Conservation (phyloP, 768 basidiomycete species). For the Dioszegia crocea region DNA sequence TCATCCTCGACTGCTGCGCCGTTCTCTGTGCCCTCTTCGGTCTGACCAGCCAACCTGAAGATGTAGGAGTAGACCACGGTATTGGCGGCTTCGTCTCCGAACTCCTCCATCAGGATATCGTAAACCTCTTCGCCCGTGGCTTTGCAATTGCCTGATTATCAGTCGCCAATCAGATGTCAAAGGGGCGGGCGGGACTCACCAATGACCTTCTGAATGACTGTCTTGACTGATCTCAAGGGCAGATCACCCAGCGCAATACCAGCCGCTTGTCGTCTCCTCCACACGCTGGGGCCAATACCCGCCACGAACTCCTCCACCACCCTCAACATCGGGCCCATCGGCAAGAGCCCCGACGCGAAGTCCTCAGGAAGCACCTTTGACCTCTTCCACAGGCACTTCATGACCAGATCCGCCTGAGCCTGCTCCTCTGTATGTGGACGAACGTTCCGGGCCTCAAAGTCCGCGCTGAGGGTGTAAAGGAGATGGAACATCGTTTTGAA, state of each 20-base stretch:
- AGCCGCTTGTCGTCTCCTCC: conserved; percentile 84
- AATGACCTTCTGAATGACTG: conserved; percentile 94
- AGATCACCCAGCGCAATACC: conserved; percentile 94
- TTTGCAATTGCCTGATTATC: conserved; percentile 47
- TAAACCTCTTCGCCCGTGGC: conserved; percentile 62
- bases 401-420: conserved; percentile 83
- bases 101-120: conserved; percentile 79
- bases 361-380: conserved; percentile 91
- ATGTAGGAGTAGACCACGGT: conserved; percentile 24
- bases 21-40: conserved; percentile 35
- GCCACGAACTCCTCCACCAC: conserved; percentile 92
- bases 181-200: conserved; percentile 63
- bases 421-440: conserved; percentile 71
- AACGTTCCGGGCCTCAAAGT: conserved; percentile 50
- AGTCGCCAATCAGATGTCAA: conserved; percentile 14
- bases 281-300: conserved; percentile 90
- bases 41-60: conserved; percentile 6
- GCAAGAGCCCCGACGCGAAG: conserved; percentile 69
- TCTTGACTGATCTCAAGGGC: conserved; percentile 96
- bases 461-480: conserved; percentile 68
- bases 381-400: conserved; percentile 98
- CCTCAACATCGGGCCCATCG: conserved; percentile 82
- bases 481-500: conserved; percentile 72
- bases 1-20: conserved; percentile 52
- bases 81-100: conserved; percentile 61